Evolutionary conservation across 2,329 filamentous ascomycete species (phyloP), one percentile per base, ranked within the genome.

Genomic region (Microcyclosporella mali): DNA sequence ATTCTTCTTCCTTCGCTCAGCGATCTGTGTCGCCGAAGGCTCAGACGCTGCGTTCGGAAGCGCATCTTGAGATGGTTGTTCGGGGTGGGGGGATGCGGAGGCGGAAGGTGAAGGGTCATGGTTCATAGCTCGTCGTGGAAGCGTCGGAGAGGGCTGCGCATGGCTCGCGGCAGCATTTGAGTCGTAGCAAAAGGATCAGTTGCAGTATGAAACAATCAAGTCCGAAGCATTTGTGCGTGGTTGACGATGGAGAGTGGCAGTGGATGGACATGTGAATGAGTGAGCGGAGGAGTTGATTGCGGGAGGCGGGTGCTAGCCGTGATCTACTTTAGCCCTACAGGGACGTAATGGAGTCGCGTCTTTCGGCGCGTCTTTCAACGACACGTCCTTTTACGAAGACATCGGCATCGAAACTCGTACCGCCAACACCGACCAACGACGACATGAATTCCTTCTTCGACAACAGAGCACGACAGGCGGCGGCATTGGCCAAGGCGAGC

Each of bases 371-470:
- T 40, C n/a, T 21, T n/a, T 16, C 19, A 30, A 4, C 33, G 14
- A 18, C 12, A 16, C 15, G 10, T 30, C 21, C 32, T 18, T 15
- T 18, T 32, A 6, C 21, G 9, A 25, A 4, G 21, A 33, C 37
- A 40, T 34, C 33, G 16, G 18, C 33, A 17, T 34, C 33, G 11
- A 16, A 11, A 8, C 6, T 17, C 15, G 14, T 11, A 4, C 17
- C n/a, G 3, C 28, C 4, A 18, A 29, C 9, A 25, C 15, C 25
- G 11, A 19, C 19, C 40, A 15, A 41, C 16, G 31, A 33, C 41
- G 46, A 17, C 33, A 94, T 95, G 85, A 81, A 88, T 37, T 89
- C 79, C 63, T 98, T 98, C 68, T 98, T 98, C 69, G 90, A 94
- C 65, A 77, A 95, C 59, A 95, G 94, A 69, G 90, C 90, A 41